phyloP scores from a whole-genome alignment of 768 basidiomycete species.

The Inosperma sp. region DNA sequence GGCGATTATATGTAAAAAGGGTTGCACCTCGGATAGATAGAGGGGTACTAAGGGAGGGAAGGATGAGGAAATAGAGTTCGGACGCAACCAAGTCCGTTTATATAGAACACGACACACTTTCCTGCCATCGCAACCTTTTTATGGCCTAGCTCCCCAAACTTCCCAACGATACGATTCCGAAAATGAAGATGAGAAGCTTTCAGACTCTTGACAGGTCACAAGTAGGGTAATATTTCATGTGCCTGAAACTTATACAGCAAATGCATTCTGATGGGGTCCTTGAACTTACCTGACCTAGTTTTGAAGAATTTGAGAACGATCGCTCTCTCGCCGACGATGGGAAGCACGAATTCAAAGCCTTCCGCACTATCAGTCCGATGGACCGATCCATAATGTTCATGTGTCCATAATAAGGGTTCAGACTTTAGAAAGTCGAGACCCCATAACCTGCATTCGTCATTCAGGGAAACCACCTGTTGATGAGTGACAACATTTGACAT shows the following conservation, averaged over 20 bases:
- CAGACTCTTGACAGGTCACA: conserved; percentile 1
- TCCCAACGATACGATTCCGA: not conserved
- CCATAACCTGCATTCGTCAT: too few species aligned
- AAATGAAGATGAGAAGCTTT: not conserved
- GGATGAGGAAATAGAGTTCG: not conserved
- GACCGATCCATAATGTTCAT: too few species aligned
- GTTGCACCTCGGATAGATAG: not conserved
- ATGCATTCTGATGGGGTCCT: not conserved
- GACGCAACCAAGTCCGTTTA: not conserved
- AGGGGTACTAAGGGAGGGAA: not conserved
- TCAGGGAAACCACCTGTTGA: too few species aligned
- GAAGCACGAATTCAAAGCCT: too few species aligned
- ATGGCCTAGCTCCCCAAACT: conserved; percentile 1
- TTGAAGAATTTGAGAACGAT: too few species aligned
- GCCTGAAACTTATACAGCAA: conserved; percentile 4
- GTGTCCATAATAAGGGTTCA: too few species aligned
- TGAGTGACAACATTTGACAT: too few species aligned
- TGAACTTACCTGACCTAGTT: not conserved
- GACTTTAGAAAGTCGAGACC: too few species aligned
- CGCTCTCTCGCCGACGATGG: too few species aligned
- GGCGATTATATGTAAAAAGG: not conserved
- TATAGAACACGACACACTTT: not conserved
- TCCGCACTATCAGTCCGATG: too few species aligned
- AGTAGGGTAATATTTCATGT: conserved; percentile 2
- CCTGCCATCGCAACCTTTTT: not conserved